Evolutionary conservation across 495 filamentous ascomycete genomes (phyloP).

Genomic region (Chaetomidium leptoderma): DNA sequence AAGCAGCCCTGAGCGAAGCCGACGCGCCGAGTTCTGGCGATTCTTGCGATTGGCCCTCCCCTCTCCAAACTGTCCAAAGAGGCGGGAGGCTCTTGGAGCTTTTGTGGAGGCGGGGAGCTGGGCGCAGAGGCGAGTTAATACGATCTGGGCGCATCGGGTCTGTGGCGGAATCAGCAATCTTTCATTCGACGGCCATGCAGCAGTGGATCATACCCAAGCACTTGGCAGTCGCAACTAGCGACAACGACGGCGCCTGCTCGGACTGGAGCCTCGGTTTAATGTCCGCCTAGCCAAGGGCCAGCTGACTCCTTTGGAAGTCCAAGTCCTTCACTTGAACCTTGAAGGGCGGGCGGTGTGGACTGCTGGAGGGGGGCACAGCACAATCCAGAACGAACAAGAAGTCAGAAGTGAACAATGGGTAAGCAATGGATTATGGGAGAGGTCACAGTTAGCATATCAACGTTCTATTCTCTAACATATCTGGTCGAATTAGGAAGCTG

Average conservation of each 20-base stretch:
- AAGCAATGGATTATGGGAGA: background rate
- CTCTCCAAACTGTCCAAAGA: too few relatives aligned
- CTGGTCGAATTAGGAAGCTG: background rate
- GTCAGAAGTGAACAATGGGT: background rate
- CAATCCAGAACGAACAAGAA: background rate
- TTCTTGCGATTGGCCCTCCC: slow-evolving; percentile 18
- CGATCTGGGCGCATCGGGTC: background rate
- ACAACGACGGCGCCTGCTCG: background rate
- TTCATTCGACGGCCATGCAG: slow-evolving; percentile 3
- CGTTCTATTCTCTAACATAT: background rate
- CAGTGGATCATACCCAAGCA: background rate
- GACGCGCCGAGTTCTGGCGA: slow-evolving; percentile 15
- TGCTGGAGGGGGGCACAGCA: background rate
- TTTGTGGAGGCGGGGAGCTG: too few relatives aligned
- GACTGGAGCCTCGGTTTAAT: background rate
- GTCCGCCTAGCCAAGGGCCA: background rate
- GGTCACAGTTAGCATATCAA: background rate
- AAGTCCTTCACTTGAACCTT: background rate
- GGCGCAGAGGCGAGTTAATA: background rate
- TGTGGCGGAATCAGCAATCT: background rate
- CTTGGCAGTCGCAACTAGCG: slow-evolving; percentile 4
- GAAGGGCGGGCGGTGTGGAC: background rate
- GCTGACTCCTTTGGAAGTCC: background rate
- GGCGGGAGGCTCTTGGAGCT: slow-evolving; percentile 5
- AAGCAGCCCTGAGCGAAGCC: background rate